Percentiles rank a stretch among this genome's conserved stretches.
phyloP scores from a whole-genome alignment of 148 eudicot genomes.

The Silene uniflora region DNA sequence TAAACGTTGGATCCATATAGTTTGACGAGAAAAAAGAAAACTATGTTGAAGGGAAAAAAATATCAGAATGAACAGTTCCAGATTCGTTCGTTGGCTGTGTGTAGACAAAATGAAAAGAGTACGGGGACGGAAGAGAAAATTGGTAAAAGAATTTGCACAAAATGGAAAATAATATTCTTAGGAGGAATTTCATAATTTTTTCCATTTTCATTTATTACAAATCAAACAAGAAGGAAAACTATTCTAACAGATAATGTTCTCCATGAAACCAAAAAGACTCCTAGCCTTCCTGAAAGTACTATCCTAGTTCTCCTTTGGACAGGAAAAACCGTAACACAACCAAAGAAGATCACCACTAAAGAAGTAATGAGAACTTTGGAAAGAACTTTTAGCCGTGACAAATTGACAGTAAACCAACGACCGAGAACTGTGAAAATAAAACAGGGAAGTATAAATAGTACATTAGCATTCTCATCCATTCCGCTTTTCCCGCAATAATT shows the following conservation, averaged over 20 bases:
- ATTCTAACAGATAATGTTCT: neutral
- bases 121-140: neutral
- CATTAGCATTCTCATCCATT: neutral
- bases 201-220: neutral
- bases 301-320: neutral
- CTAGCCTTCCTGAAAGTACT: neutral
- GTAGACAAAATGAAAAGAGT: neutral
- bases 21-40: neutral
- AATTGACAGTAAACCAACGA: neutral
- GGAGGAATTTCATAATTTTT: neutral
- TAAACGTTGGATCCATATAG: neutral
- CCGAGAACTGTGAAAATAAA: neutral
- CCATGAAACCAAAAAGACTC: neutral
- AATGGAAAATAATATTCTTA: neutral
- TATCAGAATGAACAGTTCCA: neutral
- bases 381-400: neutral
- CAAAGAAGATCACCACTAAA: neutral
- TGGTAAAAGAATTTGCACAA: neutral
- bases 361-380: neutral
- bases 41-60: neutral
- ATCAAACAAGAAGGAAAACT: neutral
- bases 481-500: neutral
- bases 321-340: neutral
- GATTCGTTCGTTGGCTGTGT: neutral
- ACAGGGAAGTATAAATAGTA: constrained; percentile 2